Conservation (phyloP, 345 rosid species). For the Excoecaria cochinchinensis region DNA sequence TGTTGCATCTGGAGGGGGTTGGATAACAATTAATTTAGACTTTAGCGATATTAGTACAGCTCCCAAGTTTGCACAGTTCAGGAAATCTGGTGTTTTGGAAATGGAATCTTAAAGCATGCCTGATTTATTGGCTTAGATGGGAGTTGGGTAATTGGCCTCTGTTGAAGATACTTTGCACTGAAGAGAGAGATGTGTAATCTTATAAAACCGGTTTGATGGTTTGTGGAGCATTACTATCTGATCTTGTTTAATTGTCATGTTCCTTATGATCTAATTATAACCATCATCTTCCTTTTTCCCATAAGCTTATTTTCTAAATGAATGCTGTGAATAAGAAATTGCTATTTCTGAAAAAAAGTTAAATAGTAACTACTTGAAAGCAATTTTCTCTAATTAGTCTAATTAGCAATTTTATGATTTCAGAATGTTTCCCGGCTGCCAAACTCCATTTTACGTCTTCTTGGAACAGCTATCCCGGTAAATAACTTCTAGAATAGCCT, state of each 20-base stretch:
- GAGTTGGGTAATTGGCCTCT: neutral
- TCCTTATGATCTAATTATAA: neutral
- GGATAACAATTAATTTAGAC: neutral
- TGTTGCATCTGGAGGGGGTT: neutral
- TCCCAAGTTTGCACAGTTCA: neutral
- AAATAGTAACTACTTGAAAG: neutral
- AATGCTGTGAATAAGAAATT: neutral
- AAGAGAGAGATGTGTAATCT: neutral
- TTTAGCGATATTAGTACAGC: neutral
- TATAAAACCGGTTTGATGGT: neutral
- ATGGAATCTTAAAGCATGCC: neutral
- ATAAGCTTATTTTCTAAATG: neutral
- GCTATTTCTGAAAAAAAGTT: neutral
- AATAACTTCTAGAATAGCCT: neutral
- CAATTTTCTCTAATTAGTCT: too few species aligned
- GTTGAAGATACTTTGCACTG: neutral
- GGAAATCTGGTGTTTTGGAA: neutral
- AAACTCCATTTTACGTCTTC: slow-evolving; percentile 84
- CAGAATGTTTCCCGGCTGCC: slow-evolving; percentile 87
- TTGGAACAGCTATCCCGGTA: slow-evolving; percentile 89
- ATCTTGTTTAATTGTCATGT: neutral
- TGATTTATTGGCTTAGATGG: neutral
- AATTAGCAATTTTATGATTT: slow-evolving; percentile 22
- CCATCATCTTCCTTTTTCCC: neutral
- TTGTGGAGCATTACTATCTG: neutral